These are phyloP conservation scores for Anastatica hierochuntica DNA, from an alignment of 345 rosid genomes.

Conservation along the genomic window DNA sequence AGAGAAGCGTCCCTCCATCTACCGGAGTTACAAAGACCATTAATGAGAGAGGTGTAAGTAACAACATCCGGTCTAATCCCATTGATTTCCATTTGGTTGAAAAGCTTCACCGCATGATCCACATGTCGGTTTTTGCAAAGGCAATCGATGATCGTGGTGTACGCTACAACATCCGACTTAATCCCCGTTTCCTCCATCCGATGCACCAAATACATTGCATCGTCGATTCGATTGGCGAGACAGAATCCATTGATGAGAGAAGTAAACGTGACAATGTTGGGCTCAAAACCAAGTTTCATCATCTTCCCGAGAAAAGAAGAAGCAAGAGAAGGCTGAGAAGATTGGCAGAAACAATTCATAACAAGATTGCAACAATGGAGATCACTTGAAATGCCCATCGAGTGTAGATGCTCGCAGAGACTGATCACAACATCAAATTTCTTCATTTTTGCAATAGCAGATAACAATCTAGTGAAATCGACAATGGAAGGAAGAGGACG, in stretches of 20 bases:
- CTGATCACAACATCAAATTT: constrained; percentile 8
- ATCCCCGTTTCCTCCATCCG: constrained; percentile 5
- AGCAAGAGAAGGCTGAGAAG: background rate
- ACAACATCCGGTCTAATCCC: constrained; percentile 12
- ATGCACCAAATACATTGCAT: constrained; percentile 7
- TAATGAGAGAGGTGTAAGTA: constrained; percentile 8
- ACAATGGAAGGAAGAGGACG: constrained; percentile 9
- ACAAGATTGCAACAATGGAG: constrained; percentile 14
- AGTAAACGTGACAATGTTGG: constrained; percentile 10
- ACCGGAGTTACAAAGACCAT: constrained; percentile 8
- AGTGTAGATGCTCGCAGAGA: constrained; percentile 2
- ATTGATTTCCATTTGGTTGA: constrained; percentile 8
- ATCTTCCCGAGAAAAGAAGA: constrained; percentile 14
- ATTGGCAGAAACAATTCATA: constrained; percentile 7
- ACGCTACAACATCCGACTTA: constrained; percentile 10
- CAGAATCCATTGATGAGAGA: constrained; percentile 13
- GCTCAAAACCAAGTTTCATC: constrained; percentile 21
- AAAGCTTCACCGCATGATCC: constrained; percentile 7
- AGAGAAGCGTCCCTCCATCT: constrained; percentile 10
- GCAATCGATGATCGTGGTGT: constrained; percentile 15
- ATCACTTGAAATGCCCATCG: constrained; percentile 9
- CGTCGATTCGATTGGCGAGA: background rate
- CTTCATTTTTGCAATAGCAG: constrained; percentile 10
- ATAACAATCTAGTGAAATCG: constrained; percentile 16
- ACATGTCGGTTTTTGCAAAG: constrained; percentile 11